Conservation (phyloP, 2,329 filamentous ascomycete species). For the Cladosporium sp. region DNA sequence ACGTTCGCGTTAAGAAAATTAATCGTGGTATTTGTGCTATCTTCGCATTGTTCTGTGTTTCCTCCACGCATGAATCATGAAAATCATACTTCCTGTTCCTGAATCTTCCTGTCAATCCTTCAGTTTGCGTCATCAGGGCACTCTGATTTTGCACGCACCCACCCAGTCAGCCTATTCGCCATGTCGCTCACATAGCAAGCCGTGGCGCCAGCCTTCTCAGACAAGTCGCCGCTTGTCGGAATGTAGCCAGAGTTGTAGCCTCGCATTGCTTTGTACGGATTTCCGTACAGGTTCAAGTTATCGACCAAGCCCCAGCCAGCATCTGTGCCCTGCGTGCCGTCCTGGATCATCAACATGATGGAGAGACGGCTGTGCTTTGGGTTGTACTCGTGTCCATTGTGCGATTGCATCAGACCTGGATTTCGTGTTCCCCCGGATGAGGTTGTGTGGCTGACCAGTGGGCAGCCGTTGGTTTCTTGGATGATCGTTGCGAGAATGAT, state of each 20-base stretch:
- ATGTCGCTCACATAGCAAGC: constrained; percentile 56
- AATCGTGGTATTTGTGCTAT: neutral
- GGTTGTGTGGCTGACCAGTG: constrained; percentile 45
- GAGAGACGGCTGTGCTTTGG: constrained; percentile 38
- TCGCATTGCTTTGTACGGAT: constrained; percentile 49
- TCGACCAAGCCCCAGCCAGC: constrained; percentile 47
- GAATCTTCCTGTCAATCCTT: neutral
- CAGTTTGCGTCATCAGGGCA: constrained; percentile 21
- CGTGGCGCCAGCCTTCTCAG: constrained; percentile 49
- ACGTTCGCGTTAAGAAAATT: neutral
- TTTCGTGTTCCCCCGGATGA: constrained; percentile 44
- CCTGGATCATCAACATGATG: constrained; percentile 44
- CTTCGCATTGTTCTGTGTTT: constrained; percentile 5
- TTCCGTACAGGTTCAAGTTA: constrained; percentile 38
- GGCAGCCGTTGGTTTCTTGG: constrained; percentile 51
- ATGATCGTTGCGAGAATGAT: constrained; percentile 49
- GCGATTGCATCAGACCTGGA: constrained; percentile 52
- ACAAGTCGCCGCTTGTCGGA: constrained; percentile 41
- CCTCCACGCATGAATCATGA: neutral
- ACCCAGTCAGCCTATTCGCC: constrained; percentile 52
- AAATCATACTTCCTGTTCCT: neutral
- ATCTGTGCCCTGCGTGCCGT: constrained; percentile 49
- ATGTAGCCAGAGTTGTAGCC: constrained; percentile 51
- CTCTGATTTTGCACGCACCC: constrained; percentile 35
- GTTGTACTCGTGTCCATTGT: constrained; percentile 41